phyloP scores from a whole-genome alignment of 495 filamentous ascomycete species.

The Sphaerosporella brunnea region DNA sequence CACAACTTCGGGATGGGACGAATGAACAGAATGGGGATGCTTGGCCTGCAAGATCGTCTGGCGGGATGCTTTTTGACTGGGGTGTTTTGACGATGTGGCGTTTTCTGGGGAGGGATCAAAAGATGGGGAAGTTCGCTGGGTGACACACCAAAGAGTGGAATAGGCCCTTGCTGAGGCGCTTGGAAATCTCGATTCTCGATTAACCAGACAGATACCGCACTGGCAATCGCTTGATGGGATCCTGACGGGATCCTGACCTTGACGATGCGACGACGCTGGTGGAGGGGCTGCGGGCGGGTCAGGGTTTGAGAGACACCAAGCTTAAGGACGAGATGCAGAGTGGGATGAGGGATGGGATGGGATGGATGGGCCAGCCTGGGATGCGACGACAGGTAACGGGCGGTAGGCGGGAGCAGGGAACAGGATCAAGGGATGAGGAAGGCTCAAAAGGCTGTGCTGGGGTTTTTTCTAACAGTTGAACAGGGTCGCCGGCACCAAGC shows the following conservation, averaged over 20 bases:
- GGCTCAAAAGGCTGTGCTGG: conserved; percentile 21
- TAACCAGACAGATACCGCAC: background rate
- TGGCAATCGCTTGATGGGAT: background rate
- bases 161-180: too few species aligned
- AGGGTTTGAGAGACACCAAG: conserved; percentile 16
- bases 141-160: too few species aligned
- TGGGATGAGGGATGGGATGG: conserved; percentile 14
- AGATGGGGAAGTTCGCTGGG: too few species aligned
- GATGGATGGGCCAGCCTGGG: conserved; percentile 16
- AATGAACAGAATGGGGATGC: too few species aligned
- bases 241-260: background rate
- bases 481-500: background rate
- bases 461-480: background rate
- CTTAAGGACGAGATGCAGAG: conserved; percentile 3
- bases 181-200: too few species aligned
- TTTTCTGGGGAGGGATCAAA: too few species aligned
- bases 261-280: conserved; percentile 4
- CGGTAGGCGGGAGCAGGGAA: conserved; percentile 20
- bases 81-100: background rate
- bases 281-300: conserved; percentile 13
- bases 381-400: conserved; percentile 24
- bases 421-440: conserved; percentile 10
- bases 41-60: conserved; percentile 19
- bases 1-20: background rate
- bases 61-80: background rate